phyloP scores from a whole-genome alignment of 768 basidiomycete genomes.

The Agrocybe pediades region DNA sequence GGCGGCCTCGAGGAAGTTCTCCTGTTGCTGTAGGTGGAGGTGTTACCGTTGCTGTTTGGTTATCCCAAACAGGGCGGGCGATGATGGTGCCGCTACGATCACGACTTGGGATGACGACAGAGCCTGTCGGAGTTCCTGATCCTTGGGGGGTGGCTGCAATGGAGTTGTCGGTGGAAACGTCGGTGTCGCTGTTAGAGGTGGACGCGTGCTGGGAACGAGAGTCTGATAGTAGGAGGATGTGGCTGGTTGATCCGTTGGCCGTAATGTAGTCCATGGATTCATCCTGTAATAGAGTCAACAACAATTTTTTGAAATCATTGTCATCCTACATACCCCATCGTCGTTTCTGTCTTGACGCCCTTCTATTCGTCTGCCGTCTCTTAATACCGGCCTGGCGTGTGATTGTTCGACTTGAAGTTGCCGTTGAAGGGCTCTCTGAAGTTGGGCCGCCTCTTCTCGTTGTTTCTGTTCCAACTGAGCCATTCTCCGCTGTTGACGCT shows the following conservation, averaged over 20 bases:
- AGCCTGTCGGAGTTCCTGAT: slow-evolving; percentile 59
- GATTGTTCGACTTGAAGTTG: slow-evolving; percentile 28
- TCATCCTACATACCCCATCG: no score
- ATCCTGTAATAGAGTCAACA: slow-evolving; percentile 19
- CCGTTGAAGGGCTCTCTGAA: slow-evolving; percentile 59
- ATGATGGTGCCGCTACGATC: slow-evolving; percentile 80
- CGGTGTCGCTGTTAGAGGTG: slow-evolving; percentile 53
- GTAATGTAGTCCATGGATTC: slow-evolving; percentile 32
- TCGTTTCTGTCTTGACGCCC: no score
- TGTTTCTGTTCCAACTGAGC: slow-evolving; percentile 58
- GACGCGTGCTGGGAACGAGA: slow-evolving; percentile 20
- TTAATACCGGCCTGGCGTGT: no score
- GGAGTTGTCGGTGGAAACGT: slow-evolving; percentile 65
- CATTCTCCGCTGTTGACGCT: slow-evolving; percentile 62
- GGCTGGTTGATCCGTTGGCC: slow-evolving; percentile 4
- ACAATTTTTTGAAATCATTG: background rate
- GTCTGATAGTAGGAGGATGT: slow-evolving; percentile 19
- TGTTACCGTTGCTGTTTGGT: slow-evolving; percentile 17
- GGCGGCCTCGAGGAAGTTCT: slow-evolving; percentile 16
- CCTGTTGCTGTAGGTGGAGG: slow-evolving; percentile 12
- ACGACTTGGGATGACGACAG: slow-evolving; percentile 59
- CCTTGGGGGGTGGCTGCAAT: slow-evolving; percentile 59
- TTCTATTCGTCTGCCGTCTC: no score
- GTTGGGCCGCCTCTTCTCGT: slow-evolving; percentile 59
- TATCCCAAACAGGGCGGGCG: slow-evolving; percentile 65